Evolutionary conservation across 1,284 basidiomycete species (phyloP).

Genomic region (Puccinia triticina): DNA sequence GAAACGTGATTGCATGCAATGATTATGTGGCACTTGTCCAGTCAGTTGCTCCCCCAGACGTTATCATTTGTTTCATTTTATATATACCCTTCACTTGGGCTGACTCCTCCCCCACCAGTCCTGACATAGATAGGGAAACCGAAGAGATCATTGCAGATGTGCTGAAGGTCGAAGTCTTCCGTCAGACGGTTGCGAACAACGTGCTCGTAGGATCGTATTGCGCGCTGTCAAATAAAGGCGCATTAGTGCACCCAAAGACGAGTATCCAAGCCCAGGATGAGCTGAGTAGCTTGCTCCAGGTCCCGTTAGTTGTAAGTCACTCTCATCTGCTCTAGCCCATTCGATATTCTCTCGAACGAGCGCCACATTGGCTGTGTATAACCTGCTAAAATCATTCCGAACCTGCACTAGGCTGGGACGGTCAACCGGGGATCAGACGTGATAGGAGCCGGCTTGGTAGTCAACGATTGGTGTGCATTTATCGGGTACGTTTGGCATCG

Average conservation of each 20-base stretch:
- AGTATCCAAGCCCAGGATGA: conserved; percentile 97
- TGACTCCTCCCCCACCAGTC: conserved; percentile 61
- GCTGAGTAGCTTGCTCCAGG: conserved; percentile 87
- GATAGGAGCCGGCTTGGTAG: conserved; percentile 93
- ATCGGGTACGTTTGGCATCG: conserved; percentile 65
- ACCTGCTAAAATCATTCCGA: neutral
- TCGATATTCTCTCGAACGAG: neutral
- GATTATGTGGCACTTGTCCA: conserved; percentile 96
- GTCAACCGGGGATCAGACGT: conserved; percentile 98
- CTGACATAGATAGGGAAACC: conserved; percentile 96
- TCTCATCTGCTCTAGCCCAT: neutral
- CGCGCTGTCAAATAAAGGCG: conserved; percentile 92
- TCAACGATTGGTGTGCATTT: conserved; percentile 99
- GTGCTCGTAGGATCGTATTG: conserved; percentile 96
- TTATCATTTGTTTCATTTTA: neutral
- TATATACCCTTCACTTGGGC: conserved; percentile 55
- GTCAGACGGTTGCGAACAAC: conserved; percentile 95
- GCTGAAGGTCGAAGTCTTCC: conserved; percentile 97
- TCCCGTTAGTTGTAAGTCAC: conserved; percentile 74
- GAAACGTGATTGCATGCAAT: conserved; percentile 98
- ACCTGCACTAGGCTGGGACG: conserved; percentile 72
- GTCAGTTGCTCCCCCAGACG: conserved; percentile 6
- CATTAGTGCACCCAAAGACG: conserved; percentile 95
- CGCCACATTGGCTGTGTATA: neutral
- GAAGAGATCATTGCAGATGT: conserved; percentile 99